Conservation (phyloP, 495 filamentous ascomycete species). For the Penicillium coffeae region DNA sequence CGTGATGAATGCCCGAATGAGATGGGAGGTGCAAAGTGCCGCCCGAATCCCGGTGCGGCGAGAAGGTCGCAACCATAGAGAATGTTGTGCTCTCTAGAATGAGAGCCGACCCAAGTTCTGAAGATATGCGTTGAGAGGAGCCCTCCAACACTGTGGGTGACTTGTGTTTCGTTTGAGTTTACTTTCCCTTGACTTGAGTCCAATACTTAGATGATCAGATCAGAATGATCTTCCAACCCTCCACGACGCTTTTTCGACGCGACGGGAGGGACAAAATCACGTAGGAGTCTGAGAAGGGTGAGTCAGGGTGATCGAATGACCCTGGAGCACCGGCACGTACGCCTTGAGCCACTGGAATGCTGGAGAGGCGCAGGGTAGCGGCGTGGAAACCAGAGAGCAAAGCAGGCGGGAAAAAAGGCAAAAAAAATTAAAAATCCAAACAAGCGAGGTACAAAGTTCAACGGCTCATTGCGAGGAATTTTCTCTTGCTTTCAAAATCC, state of each 20-base stretch:
- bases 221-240: conserved; percentile 4
- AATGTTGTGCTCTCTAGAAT: conserved; percentile 26
- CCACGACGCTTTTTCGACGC: conserved; percentile 6
- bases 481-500: conserved; percentile 1
- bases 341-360: conserved; percentile 18
- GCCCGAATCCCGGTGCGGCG: conserved; percentile 59
- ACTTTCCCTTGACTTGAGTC: not conserved
- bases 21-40: conserved; percentile 79
- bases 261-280: conserved; percentile 8
- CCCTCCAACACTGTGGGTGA: too few relatives aligned
- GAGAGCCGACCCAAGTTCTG: conserved; percentile 8
- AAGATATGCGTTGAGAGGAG: too few relatives aligned
- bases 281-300: conserved; percentile 3
- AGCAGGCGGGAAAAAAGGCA: not conserved
- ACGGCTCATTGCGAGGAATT: conserved; percentile 22
- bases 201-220: not conserved
- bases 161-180: too few relatives aligned
- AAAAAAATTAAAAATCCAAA: not conserved
- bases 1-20: conserved; percentile 74
- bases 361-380: conserved; percentile 13
- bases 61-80: conserved; percentile 51
- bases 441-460: conserved; percentile 12
- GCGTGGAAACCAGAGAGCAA: not conserved
- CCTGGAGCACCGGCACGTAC: conserved; percentile 1
- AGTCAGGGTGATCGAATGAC: conserved; percentile 8